These are phyloP conservation scores for Saccharomycopsis phalli DNA, from an alignment of 1,139 yeast species.

Conservation along the genomic window DNA sequence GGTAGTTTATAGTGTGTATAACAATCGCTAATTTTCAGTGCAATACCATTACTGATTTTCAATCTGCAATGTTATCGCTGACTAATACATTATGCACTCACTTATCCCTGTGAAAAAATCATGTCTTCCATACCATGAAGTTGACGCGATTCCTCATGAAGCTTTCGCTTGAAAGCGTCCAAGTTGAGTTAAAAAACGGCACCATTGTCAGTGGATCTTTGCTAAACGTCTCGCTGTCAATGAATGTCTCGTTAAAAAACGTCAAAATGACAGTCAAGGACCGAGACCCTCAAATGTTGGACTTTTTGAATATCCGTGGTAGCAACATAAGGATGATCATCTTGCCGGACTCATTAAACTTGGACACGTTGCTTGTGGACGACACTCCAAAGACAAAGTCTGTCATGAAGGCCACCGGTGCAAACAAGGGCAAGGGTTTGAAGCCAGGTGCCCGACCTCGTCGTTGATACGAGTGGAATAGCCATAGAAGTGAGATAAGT, in stretches of 20 bases:
- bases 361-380: slow-evolving; percentile 66
- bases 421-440: slow-evolving; percentile 8
- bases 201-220: slow-evolving; percentile 62
- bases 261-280: slow-evolving; percentile 68
- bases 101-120: too few relatives aligned
- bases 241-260: slow-evolving; percentile 82
- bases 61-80: too few relatives aligned
- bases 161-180: slow-evolving; percentile 77
- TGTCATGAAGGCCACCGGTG: slow-evolving; percentile 7
- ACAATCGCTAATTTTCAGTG: too few relatives aligned
- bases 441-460: too few relatives aligned
- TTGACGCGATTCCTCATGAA: slow-evolving; percentile 66
- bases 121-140: too few relatives aligned
- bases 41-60: too few relatives aligned
- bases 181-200: slow-evolving; percentile 89
- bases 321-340: slow-evolving; percentile 80
- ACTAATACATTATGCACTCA: too few relatives aligned
- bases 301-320: slow-evolving; percentile 81
- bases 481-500: slow-evolving; percentile 22
- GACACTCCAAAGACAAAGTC: slow-evolving; percentile 34
- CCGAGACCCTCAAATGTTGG: slow-evolving; percentile 66
- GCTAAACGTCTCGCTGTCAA: slow-evolving; percentile 78
- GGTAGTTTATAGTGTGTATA: too few relatives aligned
- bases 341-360: slow-evolving; percentile 79
- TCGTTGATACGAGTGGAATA: too few relatives aligned